A percentile compares a stretch with the other conserved stretches of the same genome.
Evolutionary conservation across 352 stramenopile species (phyloP).

Genomic region (Bremia lactucae): DNA sequence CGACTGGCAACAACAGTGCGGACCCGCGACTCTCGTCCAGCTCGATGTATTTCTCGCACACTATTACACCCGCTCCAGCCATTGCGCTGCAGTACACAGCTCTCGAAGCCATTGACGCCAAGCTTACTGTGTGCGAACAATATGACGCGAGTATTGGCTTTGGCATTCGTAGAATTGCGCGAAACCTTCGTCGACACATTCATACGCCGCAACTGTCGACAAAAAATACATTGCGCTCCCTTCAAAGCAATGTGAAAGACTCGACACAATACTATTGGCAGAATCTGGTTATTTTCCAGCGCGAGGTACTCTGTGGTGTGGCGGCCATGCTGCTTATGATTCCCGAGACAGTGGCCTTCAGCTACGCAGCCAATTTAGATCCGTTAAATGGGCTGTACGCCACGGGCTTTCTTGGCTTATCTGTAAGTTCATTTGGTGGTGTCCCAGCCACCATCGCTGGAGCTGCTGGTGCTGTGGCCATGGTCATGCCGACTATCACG

Average conservation of each 20-base stretch:
- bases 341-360: conserved; percentile 89
- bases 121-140: conserved; percentile 11
- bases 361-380: conserved; percentile 84
- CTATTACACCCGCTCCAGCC: background rate
- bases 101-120: conserved; percentile 4
- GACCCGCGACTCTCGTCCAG: conserved; percentile 9
- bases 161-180: conserved; percentile 11
- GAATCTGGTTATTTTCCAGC: conserved; percentile 42
- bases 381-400: conserved; percentile 86
- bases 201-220: conserved; percentile 3
- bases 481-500: conserved; percentile 85
- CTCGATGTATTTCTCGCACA: conserved; percentile 11
- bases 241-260: conserved; percentile 17
- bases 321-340: conserved; percentile 89
- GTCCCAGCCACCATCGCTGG: conserved; percentile 83
- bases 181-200: conserved; percentile 6
- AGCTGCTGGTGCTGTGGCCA: conserved; percentile 82
- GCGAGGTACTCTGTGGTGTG: conserved; percentile 80
- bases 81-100: conserved; percentile 13
- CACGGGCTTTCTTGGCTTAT: conserved; percentile 84
- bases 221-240: conserved; percentile 7
- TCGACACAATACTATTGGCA: conserved; percentile 41
- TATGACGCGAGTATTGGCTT: conserved; percentile 23
- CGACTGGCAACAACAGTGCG: too few species aligned
- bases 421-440: conserved; percentile 80